Evolutionary conservation across 73 alveolate genomes (phyloP).

Genomic region (Paramecium sexaurelia): DNA sequence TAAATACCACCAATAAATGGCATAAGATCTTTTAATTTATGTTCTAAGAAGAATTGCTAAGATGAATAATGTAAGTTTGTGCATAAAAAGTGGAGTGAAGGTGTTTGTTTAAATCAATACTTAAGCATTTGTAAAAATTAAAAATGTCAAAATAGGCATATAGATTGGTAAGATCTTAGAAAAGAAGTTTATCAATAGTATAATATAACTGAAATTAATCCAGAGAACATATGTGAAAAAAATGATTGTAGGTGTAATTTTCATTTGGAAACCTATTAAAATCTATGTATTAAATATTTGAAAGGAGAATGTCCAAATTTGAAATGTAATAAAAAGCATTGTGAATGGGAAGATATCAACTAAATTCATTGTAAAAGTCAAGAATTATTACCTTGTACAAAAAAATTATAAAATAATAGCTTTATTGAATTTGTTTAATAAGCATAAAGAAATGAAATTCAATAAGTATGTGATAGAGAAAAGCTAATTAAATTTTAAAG

Average conservation of each 20-base stretch:
- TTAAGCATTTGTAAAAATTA: background rate
- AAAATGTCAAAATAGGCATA: background rate
- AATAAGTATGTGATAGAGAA: background rate
- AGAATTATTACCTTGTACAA: background rate
- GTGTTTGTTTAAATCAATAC: background rate
- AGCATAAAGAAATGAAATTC: background rate
- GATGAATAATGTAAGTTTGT: background rate
- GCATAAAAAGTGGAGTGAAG: background rate
- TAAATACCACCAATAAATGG: background rate
- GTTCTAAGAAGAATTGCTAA: background rate
- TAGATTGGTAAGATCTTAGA: background rate
- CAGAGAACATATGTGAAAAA: background rate
- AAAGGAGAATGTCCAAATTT: background rate
- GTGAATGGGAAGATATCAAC: background rate
- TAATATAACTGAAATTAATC: background rate
- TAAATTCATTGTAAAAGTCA: background rate
- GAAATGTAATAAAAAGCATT: background rate
- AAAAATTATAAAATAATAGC: too few species aligned
- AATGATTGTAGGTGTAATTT: background rate
- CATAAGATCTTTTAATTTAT: background rate
- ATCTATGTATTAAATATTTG: background rate
- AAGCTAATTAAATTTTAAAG: background rate
- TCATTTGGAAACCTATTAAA: background rate
- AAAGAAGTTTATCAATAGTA: background rate
- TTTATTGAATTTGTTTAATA: background rate